Evolutionary conservation across 495 filamentous ascomycete species (phyloP), one percentile per base, ranked within the genome.

Genomic region (Podospora australis): DNA sequence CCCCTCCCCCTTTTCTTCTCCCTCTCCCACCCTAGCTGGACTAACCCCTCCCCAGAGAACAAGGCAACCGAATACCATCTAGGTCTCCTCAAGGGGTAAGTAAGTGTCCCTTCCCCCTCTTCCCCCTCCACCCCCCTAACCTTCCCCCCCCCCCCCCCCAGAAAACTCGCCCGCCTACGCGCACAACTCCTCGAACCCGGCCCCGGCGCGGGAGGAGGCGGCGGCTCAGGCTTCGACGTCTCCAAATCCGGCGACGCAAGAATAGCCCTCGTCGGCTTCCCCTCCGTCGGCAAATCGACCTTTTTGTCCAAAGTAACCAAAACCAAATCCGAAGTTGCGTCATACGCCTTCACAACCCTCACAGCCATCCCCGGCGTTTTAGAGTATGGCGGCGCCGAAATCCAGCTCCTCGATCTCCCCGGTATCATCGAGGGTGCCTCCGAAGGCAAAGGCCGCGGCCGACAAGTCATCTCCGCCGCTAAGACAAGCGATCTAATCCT

Each of bases 31-130:
- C 44, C 66, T 72, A 66, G 70, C 63, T 46, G 36, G 50, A 39
- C 62, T 74, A 49, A 70, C 38, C 56, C 60, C 24, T 8, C 29
- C 36, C 53, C 52, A 98, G 90, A 99, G 66, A 99, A 99, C 63
- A 99, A 99, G 80, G 92, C 94, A 54, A 99, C 94, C 64, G 94
- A 99, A 74, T 96, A 97, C 72, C 94, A 99, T 73, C 74, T 99
- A 63, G 94, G 94, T 73, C 81, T 99, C 50, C 69, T 99, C 35
- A 99, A 99, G 78, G 94, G 94, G 90, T 92, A 73, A 50, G 66
- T 68, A 24, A 49, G 50, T 34, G 24, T 4, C 25, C 16, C 4
- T 6, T 1, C 32, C 20, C 14, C 21, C 10, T 6, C 19, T 9
- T 36, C 24, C 21, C 10, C 5, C 19, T 9, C 38, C 24, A 0